A percentile compares a stretch with the other conserved stretches of the same genome.
Evolutionary conservation across 1,284 basidiomycete species (phyloP).

Genomic region (Melampsora allii-populina): DNA sequence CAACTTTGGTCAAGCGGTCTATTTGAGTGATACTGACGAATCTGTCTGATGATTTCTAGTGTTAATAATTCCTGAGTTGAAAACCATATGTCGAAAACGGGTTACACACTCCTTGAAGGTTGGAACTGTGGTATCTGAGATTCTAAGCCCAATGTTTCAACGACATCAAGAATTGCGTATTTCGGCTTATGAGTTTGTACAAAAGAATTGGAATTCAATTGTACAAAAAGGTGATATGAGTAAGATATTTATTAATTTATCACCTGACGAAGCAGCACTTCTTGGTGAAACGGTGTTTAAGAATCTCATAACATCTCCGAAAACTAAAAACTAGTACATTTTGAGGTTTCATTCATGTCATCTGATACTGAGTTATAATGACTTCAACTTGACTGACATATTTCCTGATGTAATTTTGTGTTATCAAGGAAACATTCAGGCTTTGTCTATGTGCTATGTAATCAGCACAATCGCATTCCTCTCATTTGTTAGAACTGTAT

Average conservation of each 20-base stretch:
- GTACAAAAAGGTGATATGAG: background rate
- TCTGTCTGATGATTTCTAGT: background rate
- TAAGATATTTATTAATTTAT: background rate
- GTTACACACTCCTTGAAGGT: background rate
- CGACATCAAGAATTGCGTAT: background rate
- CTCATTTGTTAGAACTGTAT: no score
- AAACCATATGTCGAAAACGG: background rate
- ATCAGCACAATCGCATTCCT: no score
- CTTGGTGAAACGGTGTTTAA: background rate
- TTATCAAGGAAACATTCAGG: no score
- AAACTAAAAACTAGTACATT: no score
- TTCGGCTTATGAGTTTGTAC: background rate
- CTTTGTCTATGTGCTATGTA: no score
- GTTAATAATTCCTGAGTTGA: background rate
- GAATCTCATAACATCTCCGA: background rate
- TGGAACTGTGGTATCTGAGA: background rate
- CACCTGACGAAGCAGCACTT: background rate
- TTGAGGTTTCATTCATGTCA: no score
- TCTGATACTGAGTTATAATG: no score
- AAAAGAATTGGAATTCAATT: background rate
- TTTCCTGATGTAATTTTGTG: no score
- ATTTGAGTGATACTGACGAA: background rate
- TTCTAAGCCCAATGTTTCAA: background rate
- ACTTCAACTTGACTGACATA: no score
- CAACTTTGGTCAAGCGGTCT: background rate